Evolutionary conservation across 805 yeast species (phyloP).

Genomic region (Scheffersomyces coipomensis): DNA sequence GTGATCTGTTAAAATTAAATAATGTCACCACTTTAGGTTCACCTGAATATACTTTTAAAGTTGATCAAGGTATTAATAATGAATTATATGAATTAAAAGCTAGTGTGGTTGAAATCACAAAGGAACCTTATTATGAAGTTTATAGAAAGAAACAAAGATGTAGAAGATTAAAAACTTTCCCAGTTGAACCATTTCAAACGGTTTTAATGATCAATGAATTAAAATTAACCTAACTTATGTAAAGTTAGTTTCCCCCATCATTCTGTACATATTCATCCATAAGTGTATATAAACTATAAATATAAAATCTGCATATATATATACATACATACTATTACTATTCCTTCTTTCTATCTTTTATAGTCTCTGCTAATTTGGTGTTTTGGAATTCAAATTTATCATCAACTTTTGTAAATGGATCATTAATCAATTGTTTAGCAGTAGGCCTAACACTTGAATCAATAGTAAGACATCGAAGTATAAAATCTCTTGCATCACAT

Average conservation of each 20-base stretch:
- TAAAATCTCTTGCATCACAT: slow-evolving; percentile 62
- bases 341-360: slow-evolving; percentile 35
- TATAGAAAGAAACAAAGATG: slow-evolving; percentile 67
- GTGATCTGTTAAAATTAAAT: slow-evolving; percentile 73
- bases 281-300: too few relatives aligned
- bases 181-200: slow-evolving; percentile 75
- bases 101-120: slow-evolving; percentile 81
- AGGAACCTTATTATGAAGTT: slow-evolving; percentile 64
- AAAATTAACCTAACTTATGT: slow-evolving; percentile 43
- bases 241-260: too few relatives aligned
- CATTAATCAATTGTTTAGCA: slow-evolving; percentile 59
- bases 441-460: slow-evolving; percentile 90
- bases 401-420: slow-evolving; percentile 46
- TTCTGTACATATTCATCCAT: not conserved
- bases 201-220: slow-evolving; percentile 75
- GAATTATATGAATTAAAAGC: slow-evolving; percentile 62
- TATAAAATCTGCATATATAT: slow-evolving; percentile 3
- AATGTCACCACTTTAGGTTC: slow-evolving; percentile 84
- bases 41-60: slow-evolving; percentile 59
- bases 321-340: slow-evolving; percentile 3
- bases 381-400: slow-evolving; percentile 46
- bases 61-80: slow-evolving; percentile 20
- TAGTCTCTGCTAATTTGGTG: slow-evolving; percentile 56
- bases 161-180: slow-evolving; percentile 73
- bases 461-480: slow-evolving; percentile 68